phyloP scores from a whole-genome alignment of 192 early-diverging fungal species.

The Linnemannia elongata region DNA sequence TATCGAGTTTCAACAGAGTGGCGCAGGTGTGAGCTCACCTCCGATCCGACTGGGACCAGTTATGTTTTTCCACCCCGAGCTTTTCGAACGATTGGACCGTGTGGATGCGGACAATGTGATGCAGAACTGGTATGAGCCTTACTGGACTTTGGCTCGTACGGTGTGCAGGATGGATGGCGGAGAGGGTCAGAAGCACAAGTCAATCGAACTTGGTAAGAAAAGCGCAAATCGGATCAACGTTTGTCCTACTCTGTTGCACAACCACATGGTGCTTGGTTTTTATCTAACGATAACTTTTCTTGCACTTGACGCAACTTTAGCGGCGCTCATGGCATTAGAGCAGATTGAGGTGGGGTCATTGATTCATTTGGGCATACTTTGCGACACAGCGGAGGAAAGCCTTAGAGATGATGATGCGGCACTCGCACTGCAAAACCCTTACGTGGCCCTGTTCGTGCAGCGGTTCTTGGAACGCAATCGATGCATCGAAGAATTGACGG shows the following conservation, averaged over 20 bases:
- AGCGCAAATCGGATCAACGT: background rate
- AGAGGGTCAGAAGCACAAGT: slow-evolving; percentile 4
- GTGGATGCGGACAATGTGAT: slow-evolving; percentile 9
- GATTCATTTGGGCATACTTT: slow-evolving; percentile 34
- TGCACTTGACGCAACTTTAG: background rate
- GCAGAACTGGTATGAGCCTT: slow-evolving; percentile 30
- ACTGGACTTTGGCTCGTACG: slow-evolving; percentile 26
- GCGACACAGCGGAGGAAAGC: slow-evolving; percentile 9
- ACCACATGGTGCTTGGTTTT: background rate
- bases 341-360: slow-evolving; percentile 20
- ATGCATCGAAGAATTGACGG: slow-evolving; percentile 10
- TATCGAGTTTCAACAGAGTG: slow-evolving; percentile 16
- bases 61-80: slow-evolving; percentile 34
- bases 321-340: slow-evolving; percentile 37
- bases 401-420: slow-evolving; percentile 8
- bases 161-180: slow-evolving; percentile 36
- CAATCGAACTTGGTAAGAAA: slow-evolving; percentile 39
- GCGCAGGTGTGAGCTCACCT: slow-evolving; percentile 9
- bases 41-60: slow-evolving; percentile 45
- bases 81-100: slow-evolving; percentile 10
- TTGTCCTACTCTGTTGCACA: background rate
- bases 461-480: slow-evolving; percentile 23
- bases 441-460: slow-evolving; percentile 37
- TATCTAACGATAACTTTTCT: background rate
- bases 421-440: slow-evolving; percentile 24